A percentile compares a stretch with the other conserved stretches of the same genome.
phyloP scores from a whole-genome alignment of 169 alveolate genomes.

The Hepatocystis sp. region DNA sequence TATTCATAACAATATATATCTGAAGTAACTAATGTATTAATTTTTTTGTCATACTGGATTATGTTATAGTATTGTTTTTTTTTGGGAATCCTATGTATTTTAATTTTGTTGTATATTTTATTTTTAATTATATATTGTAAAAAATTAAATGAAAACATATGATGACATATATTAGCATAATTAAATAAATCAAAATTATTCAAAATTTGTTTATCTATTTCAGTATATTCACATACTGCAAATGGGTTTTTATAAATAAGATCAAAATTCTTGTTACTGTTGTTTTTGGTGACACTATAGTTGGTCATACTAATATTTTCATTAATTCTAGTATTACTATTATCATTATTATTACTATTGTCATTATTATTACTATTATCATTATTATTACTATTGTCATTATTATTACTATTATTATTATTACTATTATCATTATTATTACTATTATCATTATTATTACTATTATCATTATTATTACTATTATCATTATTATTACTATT shows the following conservation, averaged over 20 bases:
- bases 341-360: no score
- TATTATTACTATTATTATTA: no score
- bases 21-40: constrained; percentile 3
- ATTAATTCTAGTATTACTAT: no score
- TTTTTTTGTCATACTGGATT: constrained; percentile 9
- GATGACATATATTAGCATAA: constrained; percentile 86
- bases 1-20: constrained; percentile 81
- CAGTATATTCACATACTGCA: constrained; percentile 73
- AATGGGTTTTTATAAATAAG: background rate
- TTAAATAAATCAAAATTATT: constrained; percentile 35
- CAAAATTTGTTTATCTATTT: constrained; percentile 22
- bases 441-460: no score
- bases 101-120: constrained; percentile 72
- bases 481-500: no score
- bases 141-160: constrained; percentile 78
- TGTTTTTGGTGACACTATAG: no score
- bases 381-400: no score
- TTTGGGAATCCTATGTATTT: constrained; percentile 79
- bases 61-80: constrained; percentile 17
- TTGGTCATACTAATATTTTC: no score
- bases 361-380: no score
- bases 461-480: no score
- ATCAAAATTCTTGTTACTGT: background rate
- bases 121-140: constrained; percentile 73
- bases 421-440: no score